Conservation (phyloP, 331 rosid genomes). For the Arachis monticola region DNA sequence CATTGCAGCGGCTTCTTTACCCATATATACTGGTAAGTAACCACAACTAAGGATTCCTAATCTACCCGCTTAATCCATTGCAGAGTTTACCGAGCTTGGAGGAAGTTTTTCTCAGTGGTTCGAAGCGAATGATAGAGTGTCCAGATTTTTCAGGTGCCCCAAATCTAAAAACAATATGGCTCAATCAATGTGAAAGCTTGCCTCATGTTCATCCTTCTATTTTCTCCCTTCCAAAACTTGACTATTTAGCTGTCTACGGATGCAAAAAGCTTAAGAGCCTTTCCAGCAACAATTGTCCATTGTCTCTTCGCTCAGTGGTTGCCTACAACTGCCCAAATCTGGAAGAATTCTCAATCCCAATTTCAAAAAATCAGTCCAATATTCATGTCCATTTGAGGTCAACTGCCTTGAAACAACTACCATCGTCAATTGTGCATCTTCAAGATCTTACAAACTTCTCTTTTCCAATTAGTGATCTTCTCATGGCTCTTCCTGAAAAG, state of each 20-base stretch:
- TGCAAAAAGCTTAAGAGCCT: conserved; percentile 18
- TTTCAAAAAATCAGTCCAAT: no score
- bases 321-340: background rate
- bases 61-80: no score
- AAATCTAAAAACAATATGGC: background rate
- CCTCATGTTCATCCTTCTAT: conserved; percentile 23
- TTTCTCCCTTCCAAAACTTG: conserved; percentile 22
- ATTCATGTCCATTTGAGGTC: no score
- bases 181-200: background rate
- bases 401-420: no score
- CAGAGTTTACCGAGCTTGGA: conserved; percentile 25
- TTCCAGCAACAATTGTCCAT: background rate
- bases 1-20: no score
- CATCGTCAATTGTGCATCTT: no score
- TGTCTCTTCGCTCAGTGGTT: background rate
- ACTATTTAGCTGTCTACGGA: fast-evolving
- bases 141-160: conserved; percentile 27
- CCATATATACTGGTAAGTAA: no score
- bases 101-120: background rate
- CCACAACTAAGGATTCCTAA: no score
- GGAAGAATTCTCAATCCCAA: background rate
- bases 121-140: background rate
- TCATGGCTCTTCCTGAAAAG: no score
- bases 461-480: no score
- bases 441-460: no score